Evolutionary conservation across 176 grass and related monocot species (phyloP).

Genomic region (Chloris gayana): DNA sequence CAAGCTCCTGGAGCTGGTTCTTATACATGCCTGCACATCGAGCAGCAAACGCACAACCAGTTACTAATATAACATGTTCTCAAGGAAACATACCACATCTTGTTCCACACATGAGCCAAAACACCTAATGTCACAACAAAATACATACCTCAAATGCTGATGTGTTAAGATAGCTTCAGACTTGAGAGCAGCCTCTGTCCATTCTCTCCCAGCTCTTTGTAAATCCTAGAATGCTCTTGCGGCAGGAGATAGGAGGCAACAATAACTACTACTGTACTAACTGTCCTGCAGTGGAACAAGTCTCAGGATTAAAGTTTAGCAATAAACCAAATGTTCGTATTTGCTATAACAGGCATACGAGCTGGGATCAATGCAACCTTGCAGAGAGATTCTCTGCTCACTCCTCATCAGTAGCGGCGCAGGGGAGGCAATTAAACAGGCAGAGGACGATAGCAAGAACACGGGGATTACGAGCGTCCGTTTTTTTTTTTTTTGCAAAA

Average conservation of each 20-base stretch:
- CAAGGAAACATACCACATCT: background rate
- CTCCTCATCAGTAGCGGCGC: background rate
- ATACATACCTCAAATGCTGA: conserved; percentile 4
- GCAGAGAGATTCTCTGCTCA: conserved; percentile 19
- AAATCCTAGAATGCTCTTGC: conserved; percentile 10
- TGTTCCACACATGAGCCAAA: background rate
- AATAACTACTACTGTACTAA: conserved; percentile 32
- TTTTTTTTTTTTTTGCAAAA: background rate
- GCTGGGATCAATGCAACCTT: conserved; percentile 40
- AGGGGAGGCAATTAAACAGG: conserved; percentile 31
- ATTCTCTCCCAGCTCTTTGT: background rate
- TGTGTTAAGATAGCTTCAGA: conserved; percentile 30
- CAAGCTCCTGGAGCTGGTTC: conserved; percentile 76
- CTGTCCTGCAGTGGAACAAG: conserved; percentile 44
- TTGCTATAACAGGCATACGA: conserved; percentile 29
- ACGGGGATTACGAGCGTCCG: background rate
- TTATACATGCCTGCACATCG: conserved; percentile 55
- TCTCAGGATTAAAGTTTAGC: conserved; percentile 23
- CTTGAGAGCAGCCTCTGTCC: conserved; percentile 2
- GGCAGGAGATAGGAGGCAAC: conserved; percentile 23
- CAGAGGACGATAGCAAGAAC: conserved; percentile 23
- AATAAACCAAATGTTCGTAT: conserved; percentile 30
- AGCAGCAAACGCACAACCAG: conserved; percentile 13
- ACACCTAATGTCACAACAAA: background rate
- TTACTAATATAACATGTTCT: background rate